Evolutionary conservation across 139 green algal species (phyloP), one percentile per base, ranked within the genome.

Genomic region (Spirogloea muscicola): DNA sequence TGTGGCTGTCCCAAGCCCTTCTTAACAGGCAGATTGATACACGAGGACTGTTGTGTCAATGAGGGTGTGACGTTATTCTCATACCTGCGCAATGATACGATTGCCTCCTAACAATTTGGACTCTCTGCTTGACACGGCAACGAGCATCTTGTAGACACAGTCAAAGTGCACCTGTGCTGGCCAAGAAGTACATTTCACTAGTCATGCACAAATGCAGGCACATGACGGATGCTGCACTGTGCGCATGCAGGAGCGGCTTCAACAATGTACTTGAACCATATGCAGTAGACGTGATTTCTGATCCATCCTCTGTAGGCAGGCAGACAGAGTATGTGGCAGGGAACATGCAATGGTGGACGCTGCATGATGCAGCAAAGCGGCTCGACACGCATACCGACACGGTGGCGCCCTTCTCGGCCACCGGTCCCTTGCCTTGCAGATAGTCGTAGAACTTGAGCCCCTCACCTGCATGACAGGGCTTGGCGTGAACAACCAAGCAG

Each of bases 41-140:
- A n/a, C 4, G 58, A 67, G 7, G 0, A 52, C 21, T 40, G 10
- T 4, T 13, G 33, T 4, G 49, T 25, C 6, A 18, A n/a, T 25
- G 7, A 27, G 49, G 33, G 10, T 13, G 49, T 25, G 48, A 25
- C 2, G 27, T 58, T n/a, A 25, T 13, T 16, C 34, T 41, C 77
- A 2, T 58, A 94, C 90, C 89, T 97, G 91, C 5, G 92, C 82
- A 40, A 97, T 85, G 6, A 87, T 91, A 1, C 93, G 69, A 83
- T 97, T 97, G 66, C 89, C 93, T 0, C 92, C 91, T 21, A 97
- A 82, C 21, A 92, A 82, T 2, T 93, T 84, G 0, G 92, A 89
- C 36, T 83, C 82, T 27, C 91, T 79, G 49, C 75, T 90, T 10
- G 91, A 96, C 29, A 93, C 90, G 3, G 94, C 92, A 52, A 92